Evolutionary conservation across 2,329 filamentous ascomycete genomes (phyloP).

Genomic region (Paraconiothyrium sp.): DNA sequence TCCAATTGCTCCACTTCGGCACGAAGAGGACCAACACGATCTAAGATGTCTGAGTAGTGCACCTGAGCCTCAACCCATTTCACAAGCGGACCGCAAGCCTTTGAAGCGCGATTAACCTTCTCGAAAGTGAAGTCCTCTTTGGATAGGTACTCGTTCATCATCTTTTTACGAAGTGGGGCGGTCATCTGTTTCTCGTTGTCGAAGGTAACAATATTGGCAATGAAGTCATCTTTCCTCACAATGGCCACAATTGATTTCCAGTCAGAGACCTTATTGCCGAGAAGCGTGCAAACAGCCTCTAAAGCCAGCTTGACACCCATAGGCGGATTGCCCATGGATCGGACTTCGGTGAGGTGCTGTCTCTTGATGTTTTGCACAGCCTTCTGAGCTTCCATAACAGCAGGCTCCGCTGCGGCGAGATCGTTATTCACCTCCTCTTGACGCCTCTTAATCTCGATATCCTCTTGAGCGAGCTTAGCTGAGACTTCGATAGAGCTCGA

Average conservation of each 20-base stretch:
- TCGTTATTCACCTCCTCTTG: slow-evolving; percentile 87
- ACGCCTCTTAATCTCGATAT: slow-evolving; percentile 83
- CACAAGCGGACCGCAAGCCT: slow-evolving; percentile 94
- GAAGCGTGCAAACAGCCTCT: slow-evolving; percentile 93
- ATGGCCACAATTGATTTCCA: slow-evolving; percentile 94
- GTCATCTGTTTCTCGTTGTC: slow-evolving; percentile 98
- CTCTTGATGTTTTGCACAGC: slow-evolving; percentile 99
- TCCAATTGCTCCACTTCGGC: slow-evolving; percentile 89
- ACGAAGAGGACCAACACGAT: slow-evolving; percentile 89
- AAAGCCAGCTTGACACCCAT: slow-evolving; percentile 89
- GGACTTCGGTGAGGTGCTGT: slow-evolving; percentile 95
- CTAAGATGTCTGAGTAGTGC: slow-evolving; percentile 95
- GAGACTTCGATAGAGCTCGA: slow-evolving; percentile 89
- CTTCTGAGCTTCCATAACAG: slow-evolving; percentile 89
- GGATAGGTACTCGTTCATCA: slow-evolving; percentile 90
- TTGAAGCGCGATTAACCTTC: slow-evolving; percentile 93
- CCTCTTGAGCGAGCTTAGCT: slow-evolving; percentile 84
- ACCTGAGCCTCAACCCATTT: slow-evolving; percentile 98
- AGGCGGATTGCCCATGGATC: slow-evolving; percentile 94
- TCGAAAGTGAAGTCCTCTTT: slow-evolving; percentile 97
- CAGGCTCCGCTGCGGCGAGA: slow-evolving; percentile 89
- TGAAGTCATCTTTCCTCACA: slow-evolving; percentile 93
- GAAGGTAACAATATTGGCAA: slow-evolving; percentile 96
- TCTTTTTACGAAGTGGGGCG: slow-evolving; percentile 78
- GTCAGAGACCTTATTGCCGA: slow-evolving; percentile 87